Base-by-base conservation (phyloP, 129 eudicot species). In the Tagetes erecta region DNA sequence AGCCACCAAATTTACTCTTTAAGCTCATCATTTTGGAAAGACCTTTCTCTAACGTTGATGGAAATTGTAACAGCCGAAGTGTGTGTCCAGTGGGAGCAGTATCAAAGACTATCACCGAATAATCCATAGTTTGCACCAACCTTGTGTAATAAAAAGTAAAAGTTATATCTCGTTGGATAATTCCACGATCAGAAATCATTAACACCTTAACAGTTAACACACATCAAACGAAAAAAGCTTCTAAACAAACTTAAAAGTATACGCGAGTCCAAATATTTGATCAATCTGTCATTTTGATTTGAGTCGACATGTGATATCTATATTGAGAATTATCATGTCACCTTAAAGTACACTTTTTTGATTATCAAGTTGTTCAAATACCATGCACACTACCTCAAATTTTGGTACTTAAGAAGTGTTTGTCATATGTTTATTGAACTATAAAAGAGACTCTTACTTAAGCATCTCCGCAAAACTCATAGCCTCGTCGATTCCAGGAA, bases 21-120 rank as follows among this genome's bases (percentile, higher is more conserved):
- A 94, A 79, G 71, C 84, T 77, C 98, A 94, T 94, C 88, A 94
- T 67, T 80, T 86, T 88, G 38, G 84, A 72, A 75, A 94, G 92
- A 60, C 98, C 98, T 78, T 91, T 94, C 80, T 94, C 98, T 77
- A 94, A 82, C n/a, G 98, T 94, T 59, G 98, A 81, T 56, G 98
- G 98, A 77, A 94, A 94, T 64, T 94, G 98, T 76, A 94, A 80
- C 13, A 94, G 80, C 64, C 98, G 96, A 41, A 94, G 97, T 3
- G 98, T 94, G 81, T 94, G 98, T 4, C 98, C 98, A 14, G 98
- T 94, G 41, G 98, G 98, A 82, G 98, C 98, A 52, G 98, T 94
- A 81, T 94, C 98, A 77, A 94, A 94, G 70, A 94, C 98, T 77
- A 94, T 91, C 57, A 88, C 93, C 37, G 98, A 94, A 76, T 94